Base-by-base conservation (phyloP, 768 basidiomycete genomes). In the Termitomyces sp. region DNA sequence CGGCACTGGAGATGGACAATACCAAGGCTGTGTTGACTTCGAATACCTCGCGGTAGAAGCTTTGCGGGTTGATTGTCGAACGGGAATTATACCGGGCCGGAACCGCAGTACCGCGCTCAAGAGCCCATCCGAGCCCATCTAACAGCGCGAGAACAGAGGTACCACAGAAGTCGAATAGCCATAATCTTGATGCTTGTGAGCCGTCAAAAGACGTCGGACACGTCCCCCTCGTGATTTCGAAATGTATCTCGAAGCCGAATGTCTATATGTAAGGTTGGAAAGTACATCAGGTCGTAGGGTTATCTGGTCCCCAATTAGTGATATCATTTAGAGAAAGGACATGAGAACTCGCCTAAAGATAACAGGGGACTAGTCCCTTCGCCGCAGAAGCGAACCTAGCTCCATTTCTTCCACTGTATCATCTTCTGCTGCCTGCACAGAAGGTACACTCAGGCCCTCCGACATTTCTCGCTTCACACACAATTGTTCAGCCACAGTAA, bases 391-490 rank as follows among this genome's bases (percentile, higher is more conserved):
- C 23, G 69, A 63, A 14, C 76, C 83, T 73, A 81, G 74, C 70
- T 83, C 81, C 81, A 80, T 81, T 70, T 80, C 86, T 66, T 74
- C 85, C 57, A 66, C 76, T 64, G 82, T 84, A 59, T 86, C 77
- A 43, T 85, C 80, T 41, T 84, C 81, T 19, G 67, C 64, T 17
- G 66, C 65, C 30, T 78, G 79, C 10, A 76, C 66, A 49, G 76
- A 70, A 39, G 73, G 70, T 39, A 89, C 78, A 19, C 72, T 76
- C 58, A 96, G 71, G 8, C 93, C 94, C 67, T 95, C 92, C 19
- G 75, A 73, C 92, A 97, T 92, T 73, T 97, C 94, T 42, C 94
- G 76, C 64, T 81, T 85, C 27, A 96, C 89, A 67, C 96, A 95
- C 27, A 97, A 76, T 64, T 98, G 94, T 67, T 99, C 97, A 1